phyloP scores from a whole-genome alignment of 192 early-diverging fungal species.

The Jimgerdemannia lactiflua region DNA sequence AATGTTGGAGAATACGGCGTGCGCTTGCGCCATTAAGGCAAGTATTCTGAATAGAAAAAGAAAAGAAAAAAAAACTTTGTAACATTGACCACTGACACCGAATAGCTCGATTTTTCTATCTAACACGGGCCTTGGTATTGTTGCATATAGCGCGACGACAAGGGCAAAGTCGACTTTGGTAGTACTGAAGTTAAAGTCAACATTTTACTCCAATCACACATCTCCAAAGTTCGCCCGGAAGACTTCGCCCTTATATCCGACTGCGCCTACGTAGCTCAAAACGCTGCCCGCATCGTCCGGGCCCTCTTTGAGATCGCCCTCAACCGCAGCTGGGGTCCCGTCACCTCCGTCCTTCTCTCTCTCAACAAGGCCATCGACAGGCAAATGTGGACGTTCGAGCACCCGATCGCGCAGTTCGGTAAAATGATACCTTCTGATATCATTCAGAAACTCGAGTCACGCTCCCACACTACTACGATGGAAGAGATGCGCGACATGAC shows the following conservation, averaged over 20 bases:
- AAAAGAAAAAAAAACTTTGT: neutral
- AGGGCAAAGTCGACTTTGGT: constrained; percentile 34
- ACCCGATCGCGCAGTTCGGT: constrained; percentile 83
- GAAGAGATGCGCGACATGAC: constrained; percentile 85
- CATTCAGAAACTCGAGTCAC: constrained; percentile 72
- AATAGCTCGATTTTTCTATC: neutral
- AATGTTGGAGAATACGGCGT: constrained; percentile 60
- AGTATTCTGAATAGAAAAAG: neutral
- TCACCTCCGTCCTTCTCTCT: constrained; percentile 70
- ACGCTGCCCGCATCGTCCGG: constrained; percentile 87
- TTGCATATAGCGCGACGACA: too few species aligned
- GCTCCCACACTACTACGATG: constrained; percentile 41
- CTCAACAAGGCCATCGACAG: constrained; percentile 87
- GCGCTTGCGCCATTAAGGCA: constrained; percentile 87
- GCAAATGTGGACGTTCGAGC: constrained; percentile 91
- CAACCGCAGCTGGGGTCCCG: constrained; percentile 87
- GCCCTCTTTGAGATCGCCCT: constrained; percentile 96
- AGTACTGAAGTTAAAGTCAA: constrained; percentile 91
- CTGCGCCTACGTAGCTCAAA: constrained; percentile 91
- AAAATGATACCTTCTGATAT: constrained; percentile 66
- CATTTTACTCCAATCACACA: constrained; percentile 86
- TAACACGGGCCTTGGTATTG: neutral
- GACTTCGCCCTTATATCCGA: constrained; percentile 97
- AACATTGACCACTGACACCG: neutral
- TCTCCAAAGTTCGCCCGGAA: constrained; percentile 75